Evolutionary conservation across 441 rosid genomes (phyloP), one percentile per base, ranked within the genome.

Genomic region (Corymbia citriodora): DNA sequence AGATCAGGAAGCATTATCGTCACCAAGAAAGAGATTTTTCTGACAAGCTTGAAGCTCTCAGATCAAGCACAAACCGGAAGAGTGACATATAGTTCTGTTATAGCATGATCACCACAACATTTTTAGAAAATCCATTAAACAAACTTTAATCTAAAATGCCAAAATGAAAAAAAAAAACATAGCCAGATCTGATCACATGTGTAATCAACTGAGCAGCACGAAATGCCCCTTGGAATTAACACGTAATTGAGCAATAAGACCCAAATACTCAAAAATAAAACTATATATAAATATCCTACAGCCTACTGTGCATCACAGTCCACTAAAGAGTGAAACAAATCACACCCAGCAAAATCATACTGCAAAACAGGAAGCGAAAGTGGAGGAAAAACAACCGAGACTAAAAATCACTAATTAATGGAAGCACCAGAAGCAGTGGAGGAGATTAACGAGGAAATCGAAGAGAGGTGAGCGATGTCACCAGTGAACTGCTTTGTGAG

Each of bases 31-130:
- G 57, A 89, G 57, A 89, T 49, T 81, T 48, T 61, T 40, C 63
- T 23, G 79, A 48, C 33, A 12, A 90, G 27, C 49, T 6, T 48
- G 61, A n/a, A 72, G 87, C 16, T 40, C 21, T 54, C 27, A 74
- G 90, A 92, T 88, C 92, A 93, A 92, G 50, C 16, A 87, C 94
- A 87, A 93, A 93, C 94, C 95, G 89, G 91, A 91, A 90, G 49
- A 88, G 86, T 17, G 50, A 87, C 48, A 18, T 33, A 18, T 70
- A 33, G 13, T 70, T 63, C 70, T 29, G 9, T 29, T 70, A 33
- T 33, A 70, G 81, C 81, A 40, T 33, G 14, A 18, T 70, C 79
- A 31, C 45, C 79, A 68, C 79, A 68, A 68, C 45, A 31, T 68
- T 68, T 68, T 45, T 45, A 68, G 79, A 68, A 68, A 16, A 68